Conservation (phyloP, 140 eudicot species). For the Ambrosia hybrid region DNA sequence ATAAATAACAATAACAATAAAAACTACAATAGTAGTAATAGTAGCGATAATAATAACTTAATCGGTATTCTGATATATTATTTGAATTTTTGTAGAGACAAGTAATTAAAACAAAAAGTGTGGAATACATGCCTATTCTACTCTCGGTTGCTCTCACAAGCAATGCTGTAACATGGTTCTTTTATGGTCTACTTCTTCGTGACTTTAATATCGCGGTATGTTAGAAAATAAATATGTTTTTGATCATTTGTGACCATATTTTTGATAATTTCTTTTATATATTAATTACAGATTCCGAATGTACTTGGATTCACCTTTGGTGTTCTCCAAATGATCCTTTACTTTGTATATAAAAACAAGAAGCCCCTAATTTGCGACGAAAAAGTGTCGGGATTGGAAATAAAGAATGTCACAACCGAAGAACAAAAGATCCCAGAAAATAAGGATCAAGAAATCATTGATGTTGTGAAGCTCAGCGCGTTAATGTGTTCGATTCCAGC, state of each 20-base stretch:
- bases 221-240: not conserved
- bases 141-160: slow-evolving; percentile 49
- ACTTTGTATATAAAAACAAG: slow-evolving; percentile 49
- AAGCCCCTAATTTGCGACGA: slow-evolving; percentile 39
- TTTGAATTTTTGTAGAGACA: slow-evolving; percentile 41
- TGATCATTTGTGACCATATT: too few relatives aligned
- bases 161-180: slow-evolving; percentile 57
- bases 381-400: slow-evolving; percentile 26
- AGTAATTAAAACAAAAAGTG: slow-evolving; percentile 47
- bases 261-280: not conserved
- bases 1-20: not conserved
- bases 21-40: too few relatives aligned
- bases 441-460: slow-evolving; percentile 26
- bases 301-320: slow-evolving; percentile 69
- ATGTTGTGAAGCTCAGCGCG: slow-evolving; percentile 36
- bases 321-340: slow-evolving; percentile 57
- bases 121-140: slow-evolving; percentile 48
- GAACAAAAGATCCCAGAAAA: slow-evolving; percentile 29
- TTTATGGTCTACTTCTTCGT: slow-evolving; percentile 29
- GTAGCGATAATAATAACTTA: not conserved
- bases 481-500: slow-evolving; percentile 37
- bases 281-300: slow-evolving; percentile 53
- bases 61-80: not conserved
- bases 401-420: slow-evolving; percentile 20
- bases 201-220: slow-evolving; percentile 61